phyloP scores from a whole-genome alignment of 164 flowering plant genomes.

The Kalanchoe fedtschenkoi region DNA sequence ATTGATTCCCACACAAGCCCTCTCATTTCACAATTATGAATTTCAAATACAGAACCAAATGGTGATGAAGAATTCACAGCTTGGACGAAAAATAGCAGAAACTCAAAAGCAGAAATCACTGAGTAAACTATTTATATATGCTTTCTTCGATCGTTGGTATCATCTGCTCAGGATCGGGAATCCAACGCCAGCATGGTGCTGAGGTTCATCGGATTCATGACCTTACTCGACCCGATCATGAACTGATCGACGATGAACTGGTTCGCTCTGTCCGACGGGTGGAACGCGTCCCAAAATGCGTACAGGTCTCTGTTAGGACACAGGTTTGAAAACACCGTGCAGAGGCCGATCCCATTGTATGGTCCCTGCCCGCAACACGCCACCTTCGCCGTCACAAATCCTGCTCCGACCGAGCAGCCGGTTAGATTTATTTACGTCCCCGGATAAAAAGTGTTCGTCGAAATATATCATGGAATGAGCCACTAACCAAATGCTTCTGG shows the following conservation, averaged over 20 bases:
- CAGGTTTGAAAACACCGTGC: slow-evolving; percentile 30
- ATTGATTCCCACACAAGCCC: too few species aligned
- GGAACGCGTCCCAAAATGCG: slow-evolving; percentile 52
- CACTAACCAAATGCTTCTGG: slow-evolving; percentile 47
- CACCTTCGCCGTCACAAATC: slow-evolving; percentile 49
- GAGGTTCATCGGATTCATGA: slow-evolving; percentile 52
- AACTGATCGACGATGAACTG: slow-evolving; percentile 26
- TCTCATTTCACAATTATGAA: too few species aligned
- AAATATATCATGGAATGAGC: not conserved
- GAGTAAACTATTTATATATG: too few species aligned
- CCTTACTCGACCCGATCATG: slow-evolving; percentile 25
- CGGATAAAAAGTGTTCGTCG: not conserved
- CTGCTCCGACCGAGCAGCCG: slow-evolving; percentile 17
- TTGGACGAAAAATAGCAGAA: too few species aligned
- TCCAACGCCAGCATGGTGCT: slow-evolving; percentile 34
- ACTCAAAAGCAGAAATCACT: too few species aligned
- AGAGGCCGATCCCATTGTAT: slow-evolving; percentile 62
- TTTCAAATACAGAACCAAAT: too few species aligned
- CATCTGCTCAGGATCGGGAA: slow-evolving; percentile 2
- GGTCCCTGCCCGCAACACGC: slow-evolving; percentile 93
- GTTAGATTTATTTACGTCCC: not conserved
- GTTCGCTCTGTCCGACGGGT: slow-evolving; percentile 39
- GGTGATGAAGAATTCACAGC: too few species aligned
- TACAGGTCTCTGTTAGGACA: slow-evolving; percentile 31
- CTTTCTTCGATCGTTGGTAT: too few species aligned